A percentile compares a stretch with the other conserved stretches of the same genome.
phyloP scores from a whole-genome alignment of 345 rosid genomes.

The Dipteronia sinensis region DNA sequence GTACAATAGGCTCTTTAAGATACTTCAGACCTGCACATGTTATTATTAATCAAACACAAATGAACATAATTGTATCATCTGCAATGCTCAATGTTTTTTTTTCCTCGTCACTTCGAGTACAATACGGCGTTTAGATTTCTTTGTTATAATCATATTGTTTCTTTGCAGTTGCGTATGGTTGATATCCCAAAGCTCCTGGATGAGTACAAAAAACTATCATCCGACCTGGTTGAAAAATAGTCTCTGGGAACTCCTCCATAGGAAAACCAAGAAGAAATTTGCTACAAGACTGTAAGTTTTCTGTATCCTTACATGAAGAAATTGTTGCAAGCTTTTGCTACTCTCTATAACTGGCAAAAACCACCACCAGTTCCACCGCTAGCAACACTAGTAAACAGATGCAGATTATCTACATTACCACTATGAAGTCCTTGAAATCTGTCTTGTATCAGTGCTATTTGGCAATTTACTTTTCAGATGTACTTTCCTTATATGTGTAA shows the following conservation, averaged over 20 bases:
- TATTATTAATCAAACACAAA: neutral
- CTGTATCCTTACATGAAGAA: neutral
- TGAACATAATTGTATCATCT: too few species aligned
- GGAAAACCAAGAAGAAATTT: neutral
- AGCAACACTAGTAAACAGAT: neutral
- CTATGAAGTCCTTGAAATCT: neutral
- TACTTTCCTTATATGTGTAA: neutral
- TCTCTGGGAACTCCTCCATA: constrained; percentile 14
- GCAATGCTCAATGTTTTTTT: neutral
- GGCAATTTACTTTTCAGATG: constrained; percentile 4
- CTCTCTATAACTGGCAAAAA: neutral
- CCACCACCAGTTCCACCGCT: neutral
- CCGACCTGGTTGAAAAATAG: constrained; percentile 33
- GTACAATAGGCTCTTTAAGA: too few species aligned
- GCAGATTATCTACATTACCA: neutral
- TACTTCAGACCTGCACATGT: neutral
- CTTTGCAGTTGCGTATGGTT: constrained; percentile 72
- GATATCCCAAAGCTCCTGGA: constrained; percentile 77
- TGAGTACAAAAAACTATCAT: constrained; percentile 63
- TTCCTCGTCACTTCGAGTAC: neutral
- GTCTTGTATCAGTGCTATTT: neutral
- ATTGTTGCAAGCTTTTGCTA: neutral
- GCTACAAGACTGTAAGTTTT: neutral
- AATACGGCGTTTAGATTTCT: neutral
- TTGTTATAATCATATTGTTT: neutral